Percentiles rank a stretch among this genome's conserved stretches.
These are phyloP conservation scores for Aspergillus tanneri DNA, from an alignment of 2,329 filamentous ascomycete species.

Conservation along the genomic window DNA sequence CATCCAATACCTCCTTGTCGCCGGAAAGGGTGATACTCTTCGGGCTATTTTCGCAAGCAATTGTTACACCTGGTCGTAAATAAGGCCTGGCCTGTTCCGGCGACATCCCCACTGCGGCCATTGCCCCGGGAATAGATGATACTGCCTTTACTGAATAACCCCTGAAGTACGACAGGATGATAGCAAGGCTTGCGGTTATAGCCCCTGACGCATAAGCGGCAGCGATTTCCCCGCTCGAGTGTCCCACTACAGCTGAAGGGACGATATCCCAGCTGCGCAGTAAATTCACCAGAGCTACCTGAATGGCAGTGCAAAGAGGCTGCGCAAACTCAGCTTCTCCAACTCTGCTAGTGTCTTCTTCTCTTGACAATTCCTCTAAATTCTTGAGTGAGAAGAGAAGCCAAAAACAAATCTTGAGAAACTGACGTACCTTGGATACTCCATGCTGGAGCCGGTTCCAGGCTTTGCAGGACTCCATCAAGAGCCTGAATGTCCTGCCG, in stretches of 20 bases:
- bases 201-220: conserved; percentile 35
- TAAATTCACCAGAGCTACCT: conserved; percentile 34
- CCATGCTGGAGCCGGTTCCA: conserved; percentile 8
- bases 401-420: neutral
- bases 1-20: conserved; percentile 7
- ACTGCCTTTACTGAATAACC: conserved; percentile 13
- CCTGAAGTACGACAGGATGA: conserved; percentile 24
- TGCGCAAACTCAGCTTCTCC: conserved; percentile 30
- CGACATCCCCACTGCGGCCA: conserved; percentile 26
- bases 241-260: conserved; percentile 30
- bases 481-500: conserved; percentile 17
- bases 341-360: conserved; percentile 12
- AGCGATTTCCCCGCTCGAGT: conserved; percentile 40
- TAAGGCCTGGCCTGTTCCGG: conserved; percentile 11
- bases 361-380: conserved; percentile 11
- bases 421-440: conserved; percentile 9
- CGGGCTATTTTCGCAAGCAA: conserved; percentile 30
- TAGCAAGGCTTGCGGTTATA: conserved; percentile 19
- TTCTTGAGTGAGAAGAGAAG: neutral
- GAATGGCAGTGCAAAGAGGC: conserved; percentile 35
- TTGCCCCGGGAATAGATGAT: conserved; percentile 12
- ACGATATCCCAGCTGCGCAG: conserved; percentile 24
- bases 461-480: conserved; percentile 14
- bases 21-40: conserved; percentile 28
- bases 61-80: conserved; percentile 16